phyloP scores from a whole-genome alignment of 371 early-diverging fungal species.

The Mucor racemosus region DNA sequence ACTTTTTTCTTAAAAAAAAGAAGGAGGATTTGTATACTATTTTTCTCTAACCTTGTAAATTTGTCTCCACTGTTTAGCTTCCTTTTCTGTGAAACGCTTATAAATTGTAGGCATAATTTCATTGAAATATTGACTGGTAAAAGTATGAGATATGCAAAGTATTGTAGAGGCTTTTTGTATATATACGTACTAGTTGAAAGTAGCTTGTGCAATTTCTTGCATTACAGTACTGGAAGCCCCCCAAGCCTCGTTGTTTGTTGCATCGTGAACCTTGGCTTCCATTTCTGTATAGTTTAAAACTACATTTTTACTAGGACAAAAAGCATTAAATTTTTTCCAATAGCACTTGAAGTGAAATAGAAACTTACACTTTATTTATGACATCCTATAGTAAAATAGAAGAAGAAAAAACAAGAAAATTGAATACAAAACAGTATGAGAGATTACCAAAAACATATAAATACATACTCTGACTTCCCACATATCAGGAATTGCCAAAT shows the following conservation, averaged over 20 bases:
- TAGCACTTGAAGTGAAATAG: not conserved
- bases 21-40: not conserved
- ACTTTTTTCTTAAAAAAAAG: not conserved
- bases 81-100: constrained; percentile 84
- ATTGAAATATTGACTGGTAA: constrained; percentile 78
- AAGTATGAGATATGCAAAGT: not conserved
- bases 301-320: constrained; percentile 60
- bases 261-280: constrained; percentile 88
- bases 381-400: constrained; percentile 50
- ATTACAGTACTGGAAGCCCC: constrained; percentile 92
- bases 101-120: constrained; percentile 94
- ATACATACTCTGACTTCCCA: constrained; percentile 56
- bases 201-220: constrained; percentile 88
- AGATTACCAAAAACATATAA: not conserved
- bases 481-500: constrained; percentile 53
- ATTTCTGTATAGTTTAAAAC: constrained; percentile 87
- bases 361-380: constrained; percentile 67
- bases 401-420: not conserved
- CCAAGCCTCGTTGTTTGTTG: constrained; percentile 88
- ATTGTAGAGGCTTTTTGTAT: not conserved
- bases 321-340: not conserved
- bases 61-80: constrained; percentile 88
- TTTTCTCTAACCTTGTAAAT: constrained; percentile 81
- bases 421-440: not conserved
- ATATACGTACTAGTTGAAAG: constrained; percentile 72